These are phyloP conservation scores for Monilinia vaccinii-corymbosi DNA, from an alignment of 2,329 filamentous ascomycete species.

Conservation along the genomic window DNA sequence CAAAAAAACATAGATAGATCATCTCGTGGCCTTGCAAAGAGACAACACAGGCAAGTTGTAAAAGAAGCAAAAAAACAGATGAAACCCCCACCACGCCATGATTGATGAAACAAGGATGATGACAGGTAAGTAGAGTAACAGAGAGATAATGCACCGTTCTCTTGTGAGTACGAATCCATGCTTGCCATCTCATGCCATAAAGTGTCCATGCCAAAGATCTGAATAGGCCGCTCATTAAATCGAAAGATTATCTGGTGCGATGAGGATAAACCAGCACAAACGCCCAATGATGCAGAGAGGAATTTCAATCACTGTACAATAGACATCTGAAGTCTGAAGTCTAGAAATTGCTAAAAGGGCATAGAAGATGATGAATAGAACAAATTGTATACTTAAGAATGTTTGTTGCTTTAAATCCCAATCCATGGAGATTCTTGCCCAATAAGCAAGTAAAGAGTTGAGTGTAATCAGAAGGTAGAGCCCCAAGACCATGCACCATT, in stretches of 20 bases:
- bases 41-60: background rate
- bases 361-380: background rate
- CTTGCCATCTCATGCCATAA: background rate
- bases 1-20: background rate
- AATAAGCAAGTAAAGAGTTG: background rate
- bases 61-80: background rate
- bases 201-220: background rate
- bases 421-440: background rate
- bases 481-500: slow-evolving; percentile 53
- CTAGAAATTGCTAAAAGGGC: background rate
- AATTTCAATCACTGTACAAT: background rate
- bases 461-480: slow-evolving; percentile 2
- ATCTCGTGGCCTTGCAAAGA: background rate
- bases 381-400: background rate
- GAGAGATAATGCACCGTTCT: background rate
- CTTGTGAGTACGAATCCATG: background rate
- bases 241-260: background rate
- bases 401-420: background rate
- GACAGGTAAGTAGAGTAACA: background rate
- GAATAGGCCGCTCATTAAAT: background rate
- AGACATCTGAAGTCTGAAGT: background rate
- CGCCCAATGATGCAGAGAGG: background rate
- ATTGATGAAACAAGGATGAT: background rate
- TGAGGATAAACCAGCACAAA: background rate
- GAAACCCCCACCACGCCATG: background rate